Conservation (phyloP, 148 eudicot genomes). For the Arbutus unedo region DNA sequence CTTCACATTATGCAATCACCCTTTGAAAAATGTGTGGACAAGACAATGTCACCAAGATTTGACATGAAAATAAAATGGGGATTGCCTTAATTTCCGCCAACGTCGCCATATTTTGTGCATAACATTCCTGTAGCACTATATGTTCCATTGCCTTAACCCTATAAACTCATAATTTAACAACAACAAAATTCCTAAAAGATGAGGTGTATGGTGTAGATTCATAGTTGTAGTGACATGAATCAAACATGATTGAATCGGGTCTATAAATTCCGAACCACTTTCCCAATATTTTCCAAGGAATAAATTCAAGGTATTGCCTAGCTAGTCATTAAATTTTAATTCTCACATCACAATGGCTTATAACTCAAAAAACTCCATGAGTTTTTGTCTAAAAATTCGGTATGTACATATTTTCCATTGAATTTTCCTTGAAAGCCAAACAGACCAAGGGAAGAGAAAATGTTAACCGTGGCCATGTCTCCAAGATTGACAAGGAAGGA, state of each 20-base stretch:
- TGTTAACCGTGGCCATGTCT: constrained; percentile 48
- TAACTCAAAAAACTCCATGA: not conserved
- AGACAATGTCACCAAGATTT: not conserved
- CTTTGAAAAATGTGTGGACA: not conserved
- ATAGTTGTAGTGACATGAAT: not conserved
- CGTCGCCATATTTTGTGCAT: no score
- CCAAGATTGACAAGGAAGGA: constrained; percentile 63
- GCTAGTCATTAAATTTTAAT: not conserved
- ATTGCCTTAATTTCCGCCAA: no score
- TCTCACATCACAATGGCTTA: not conserved
- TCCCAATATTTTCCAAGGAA: not conserved
- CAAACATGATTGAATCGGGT: not conserved
- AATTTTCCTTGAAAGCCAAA: no score
- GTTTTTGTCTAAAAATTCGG: no score
- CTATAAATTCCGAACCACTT: not conserved
- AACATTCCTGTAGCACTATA: not conserved
- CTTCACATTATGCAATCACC: not conserved
- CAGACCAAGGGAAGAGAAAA: not conserved
- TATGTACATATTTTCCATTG: no score
- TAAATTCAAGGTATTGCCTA: not conserved
- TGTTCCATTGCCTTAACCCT: not conserved
- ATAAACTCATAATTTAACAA: not conserved
- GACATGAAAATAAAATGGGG: no score
- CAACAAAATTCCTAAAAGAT: not conserved
- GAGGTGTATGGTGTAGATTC: not conserved